Base-by-base conservation (phyloP, 2,329 filamentous ascomycete species). In the Parafenestella ontariensis region DNA sequence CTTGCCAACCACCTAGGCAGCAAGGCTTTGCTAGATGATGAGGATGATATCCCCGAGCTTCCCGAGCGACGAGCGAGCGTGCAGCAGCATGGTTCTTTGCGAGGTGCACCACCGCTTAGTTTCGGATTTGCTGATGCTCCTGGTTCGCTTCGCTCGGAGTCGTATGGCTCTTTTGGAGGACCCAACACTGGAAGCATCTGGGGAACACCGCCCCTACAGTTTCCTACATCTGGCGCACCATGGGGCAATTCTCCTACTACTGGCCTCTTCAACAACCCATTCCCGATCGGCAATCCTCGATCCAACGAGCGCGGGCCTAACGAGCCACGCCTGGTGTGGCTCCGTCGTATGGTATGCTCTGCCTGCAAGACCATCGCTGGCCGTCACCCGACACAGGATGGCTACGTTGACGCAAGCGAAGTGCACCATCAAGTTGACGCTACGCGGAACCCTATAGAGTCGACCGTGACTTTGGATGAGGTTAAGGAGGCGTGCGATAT, bases 401-500 rank as follows among this genome's bases (percentile, higher is more conserved):
- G 86, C 9, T 96, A 88, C 72, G 85, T 94, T 52, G 85, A 89
- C 53, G 82, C 96, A 20, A 81, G 84, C 23, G 78, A 82, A 18
- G 82, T 91, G 43, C 80, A 86, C 29, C 79, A 77, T 26, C 83
- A 92, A 67, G 87, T 92, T 63, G 84, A 88, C 9, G 83, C 85
- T 49, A 81, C 90, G 26, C 86, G 87, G 49, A 79, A 79, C 29
- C 77, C 83, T n/a, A 81, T 81, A 49, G 84, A 88, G 53, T 76
- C 82, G 23, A 71, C 79, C 65, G 86, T 80, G 74, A 81, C 61
- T 74, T 86, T 80, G 69, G 82, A 81, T 23, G 93, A 97, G 67
- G 82, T 98, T 65, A 82, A 94, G 34, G 87, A 90, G 52, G 89
- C 96, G 54, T 95, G 91, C 73, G 94, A 98, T 67, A 96, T 94